Base-by-base conservation (phyloP, 164 flowering plant genomes). In the Brasenia schreberi region DNA sequence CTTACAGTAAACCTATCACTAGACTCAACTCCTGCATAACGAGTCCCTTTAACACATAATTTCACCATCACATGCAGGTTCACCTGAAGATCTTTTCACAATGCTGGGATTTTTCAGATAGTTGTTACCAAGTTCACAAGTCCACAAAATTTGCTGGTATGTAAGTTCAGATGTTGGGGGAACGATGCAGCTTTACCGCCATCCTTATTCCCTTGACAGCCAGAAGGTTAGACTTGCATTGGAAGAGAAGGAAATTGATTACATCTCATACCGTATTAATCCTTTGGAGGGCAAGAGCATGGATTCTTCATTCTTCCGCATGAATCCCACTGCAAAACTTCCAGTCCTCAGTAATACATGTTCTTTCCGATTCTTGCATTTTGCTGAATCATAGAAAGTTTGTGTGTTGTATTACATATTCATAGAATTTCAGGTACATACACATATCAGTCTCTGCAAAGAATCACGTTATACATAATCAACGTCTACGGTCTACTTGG, bases 111-210 rank as follows among this genome's bases (percentile, higher is more conserved):
- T 49, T 9, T 14, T 49, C 56, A 9, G 56, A 9, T 49, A 49
- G 39, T 4, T 49, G 56, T 49, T 49, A 9, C 56, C 56, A 49
- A 14, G 56, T 49, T 5, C 56, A 49, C 12, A 5, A 14, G 56
- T 9, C 14, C 4, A 16, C 12, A 49, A 9, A 9, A 49, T 14
- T 9, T 49, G 56, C 56, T 5, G 6, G 12, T 49, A 49, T 49
- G 56, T 49, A 49, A 59, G 61, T 62, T 66, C 68, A 7, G 64
- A 73, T 75, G 72, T 70, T 63, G 17, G 72, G 72, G 66, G 72
- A 73, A 72, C 66, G 72, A 93, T 93, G 98, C 98, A 93, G 85
- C 79, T 93, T 14, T 90, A 88, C 77, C 98, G 90, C 74, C 98
- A 90, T 68, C 96, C 97, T 0, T 87, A 71, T 69, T 88, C 97